Evolutionary conservation across 2,329 filamentous ascomycete species (phyloP).

Genomic region (Pestalotiopsis sp.): DNA sequence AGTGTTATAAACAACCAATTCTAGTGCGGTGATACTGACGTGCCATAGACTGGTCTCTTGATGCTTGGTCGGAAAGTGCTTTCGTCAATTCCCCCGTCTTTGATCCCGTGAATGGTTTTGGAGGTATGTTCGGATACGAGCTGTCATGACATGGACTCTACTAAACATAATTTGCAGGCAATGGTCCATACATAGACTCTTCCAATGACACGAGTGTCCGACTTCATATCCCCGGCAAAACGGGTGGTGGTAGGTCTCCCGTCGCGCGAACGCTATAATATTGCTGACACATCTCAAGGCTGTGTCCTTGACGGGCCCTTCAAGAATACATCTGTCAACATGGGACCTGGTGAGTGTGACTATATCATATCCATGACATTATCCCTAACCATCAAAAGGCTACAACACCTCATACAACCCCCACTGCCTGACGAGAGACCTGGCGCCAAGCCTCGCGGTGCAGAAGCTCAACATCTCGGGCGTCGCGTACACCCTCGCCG

Average conservation of each 20-base stretch:
- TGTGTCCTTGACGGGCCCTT: slow-evolving; percentile 33
- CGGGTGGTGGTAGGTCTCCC: slow-evolving; percentile 5
- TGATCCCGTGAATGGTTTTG: slow-evolving; percentile 26
- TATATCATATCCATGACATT: too few species aligned
- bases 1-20: not conserved
- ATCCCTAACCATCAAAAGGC: slow-evolving; percentile 4
- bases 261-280: not conserved
- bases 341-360: slow-evolving; percentile 25
- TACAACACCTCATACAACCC: slow-evolving; percentile 28
- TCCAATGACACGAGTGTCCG: not conserved
- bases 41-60: slow-evolving; percentile 26
- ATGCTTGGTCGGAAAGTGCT: slow-evolving; percentile 20
- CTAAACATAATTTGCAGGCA: slow-evolving; percentile 12
- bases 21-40: not conserved
- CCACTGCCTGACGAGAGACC: slow-evolving; percentile 34
- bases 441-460: slow-evolving; percentile 26
- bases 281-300: slow-evolving; percentile 19
- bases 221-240: slow-evolving; percentile 10
- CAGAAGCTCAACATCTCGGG: slow-evolving; percentile 17
- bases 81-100: slow-evolving; percentile 29
- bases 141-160: too few species aligned
- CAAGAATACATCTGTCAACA: slow-evolving; percentile 27
- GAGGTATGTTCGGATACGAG: slow-evolving; percentile 9
- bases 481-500: slow-evolving; percentile 18
- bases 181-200: slow-evolving; percentile 25